Conservation (phyloP, 352 stramenopile species). For the Pythium pectinolyticum region DNA sequence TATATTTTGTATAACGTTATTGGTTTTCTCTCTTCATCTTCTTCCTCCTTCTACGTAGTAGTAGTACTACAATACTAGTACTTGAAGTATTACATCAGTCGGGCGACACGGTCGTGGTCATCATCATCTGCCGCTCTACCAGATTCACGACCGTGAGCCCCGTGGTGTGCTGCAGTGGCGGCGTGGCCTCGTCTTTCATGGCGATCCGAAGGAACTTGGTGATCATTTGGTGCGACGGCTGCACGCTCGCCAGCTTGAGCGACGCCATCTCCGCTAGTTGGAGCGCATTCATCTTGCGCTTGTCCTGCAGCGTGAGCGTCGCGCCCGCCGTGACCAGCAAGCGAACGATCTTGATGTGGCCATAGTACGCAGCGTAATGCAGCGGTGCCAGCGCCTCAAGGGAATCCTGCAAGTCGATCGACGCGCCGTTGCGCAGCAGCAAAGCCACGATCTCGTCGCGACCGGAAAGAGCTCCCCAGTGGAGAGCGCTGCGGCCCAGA, state of each 20-base stretch:
- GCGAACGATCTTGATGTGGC: slow-evolving; percentile 68
- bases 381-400: slow-evolving; percentile 63
- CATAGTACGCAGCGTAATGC: slow-evolving; percentile 77
- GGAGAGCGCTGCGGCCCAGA: slow-evolving; percentile 60
- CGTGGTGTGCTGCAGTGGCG: slow-evolving; percentile 72
- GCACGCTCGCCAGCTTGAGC: slow-evolving; percentile 70
- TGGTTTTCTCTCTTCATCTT: slow-evolving; percentile 1
- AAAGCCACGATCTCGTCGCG: slow-evolving; percentile 58
- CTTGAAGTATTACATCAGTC: too few species aligned
- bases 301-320: slow-evolving; percentile 48
- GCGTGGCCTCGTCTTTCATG: slow-evolving; percentile 75
- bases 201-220: slow-evolving; percentile 77
- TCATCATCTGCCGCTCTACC: slow-evolving; percentile 61
- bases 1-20: slow-evolving; percentile 8
- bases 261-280: slow-evolving; percentile 76
- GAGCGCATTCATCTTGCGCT: slow-evolving; percentile 65
- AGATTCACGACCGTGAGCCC: slow-evolving; percentile 68
- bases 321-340: slow-evolving; percentile 59
- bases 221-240: slow-evolving; percentile 85
- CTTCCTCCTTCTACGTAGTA: not conserved
- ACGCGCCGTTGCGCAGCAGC: slow-evolving; percentile 66
- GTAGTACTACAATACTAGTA: too few species aligned
- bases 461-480: slow-evolving; percentile 62
- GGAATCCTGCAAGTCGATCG: slow-evolving; percentile 55
- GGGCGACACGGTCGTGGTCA: too few species aligned